Percentiles rank a stretch among this genome's conserved stretches.
Conservation (phyloP, 73 alveolate genomes). For the Tetrahymena malaccensis region DNA sequence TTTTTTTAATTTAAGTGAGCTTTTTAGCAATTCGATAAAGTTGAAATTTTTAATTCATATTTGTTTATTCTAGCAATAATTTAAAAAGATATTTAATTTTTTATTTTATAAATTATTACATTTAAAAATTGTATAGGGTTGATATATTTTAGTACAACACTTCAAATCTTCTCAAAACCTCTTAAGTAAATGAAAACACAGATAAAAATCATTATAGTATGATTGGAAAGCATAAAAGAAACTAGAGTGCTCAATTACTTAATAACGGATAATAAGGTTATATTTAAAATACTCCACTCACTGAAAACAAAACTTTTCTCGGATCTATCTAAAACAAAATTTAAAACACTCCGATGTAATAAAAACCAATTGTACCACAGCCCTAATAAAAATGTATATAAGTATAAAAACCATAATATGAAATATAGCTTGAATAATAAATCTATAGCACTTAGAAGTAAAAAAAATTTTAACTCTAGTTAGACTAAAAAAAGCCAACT, state of each 20-base stretch:
- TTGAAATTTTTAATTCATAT: no score
- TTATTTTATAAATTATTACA: not conserved
- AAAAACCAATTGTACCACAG: not conserved
- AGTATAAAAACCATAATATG: not conserved
- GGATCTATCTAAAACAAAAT: not conserved
- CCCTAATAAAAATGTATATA: not conserved
- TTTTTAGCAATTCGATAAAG: no score
- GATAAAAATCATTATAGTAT: not conserved
- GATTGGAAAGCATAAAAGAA: not conserved
- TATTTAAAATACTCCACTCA: not conserved
- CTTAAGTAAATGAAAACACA: not conserved
- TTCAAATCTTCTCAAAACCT: not conserved
- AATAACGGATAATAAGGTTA: not conserved
- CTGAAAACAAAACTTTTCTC: not conserved
- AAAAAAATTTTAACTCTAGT: not conserved
- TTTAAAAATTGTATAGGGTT: not conserved
- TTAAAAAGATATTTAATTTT: not conserved
- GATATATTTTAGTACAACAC: not conserved
- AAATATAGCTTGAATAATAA: not conserved
- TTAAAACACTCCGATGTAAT: not conserved
- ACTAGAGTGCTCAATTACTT: not conserved
- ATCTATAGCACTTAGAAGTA: not conserved
- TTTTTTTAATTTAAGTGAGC: no score
- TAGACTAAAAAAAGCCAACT: not conserved
- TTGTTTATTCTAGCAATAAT: not conserved